These are phyloP conservation scores for Nepenthes mirabilis DNA, from an alignment of 148 eudicot genomes.

Conservation along the genomic window DNA sequence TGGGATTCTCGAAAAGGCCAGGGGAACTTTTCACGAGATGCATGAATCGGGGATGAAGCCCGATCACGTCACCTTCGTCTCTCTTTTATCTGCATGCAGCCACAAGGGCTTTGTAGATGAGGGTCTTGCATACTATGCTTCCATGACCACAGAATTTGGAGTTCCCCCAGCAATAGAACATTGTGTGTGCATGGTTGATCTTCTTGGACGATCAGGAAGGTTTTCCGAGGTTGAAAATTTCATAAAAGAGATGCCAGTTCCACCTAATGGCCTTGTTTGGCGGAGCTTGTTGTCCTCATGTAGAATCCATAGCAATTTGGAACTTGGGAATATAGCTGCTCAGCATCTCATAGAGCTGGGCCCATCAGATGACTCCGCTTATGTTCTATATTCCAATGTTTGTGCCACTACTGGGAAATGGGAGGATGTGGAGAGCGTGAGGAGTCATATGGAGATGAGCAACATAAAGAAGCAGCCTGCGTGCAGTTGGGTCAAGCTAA, in stretches of 20 bases:
- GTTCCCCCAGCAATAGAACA: conserved; percentile 64
- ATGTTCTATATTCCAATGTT: conserved; percentile 66
- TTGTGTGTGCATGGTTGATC: conserved; percentile 67
- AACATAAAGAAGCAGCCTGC: conserved; percentile 62
- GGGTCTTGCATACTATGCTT: conserved; percentile 46
- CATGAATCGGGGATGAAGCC: conserved; percentile 31
- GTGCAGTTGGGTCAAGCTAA: conserved; percentile 58
- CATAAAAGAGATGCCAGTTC: conserved; percentile 48
- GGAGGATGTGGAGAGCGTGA: conserved; percentile 47
- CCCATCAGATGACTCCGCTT: conserved; percentile 75
- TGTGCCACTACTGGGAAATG: conserved; percentile 67
- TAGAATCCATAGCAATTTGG: conserved; percentile 54
- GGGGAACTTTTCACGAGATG: conserved; percentile 56
- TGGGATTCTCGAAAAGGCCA: conserved; percentile 46
- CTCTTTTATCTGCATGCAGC: conserved; percentile 73
- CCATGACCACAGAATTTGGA: conserved; percentile 47
- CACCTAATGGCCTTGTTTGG: conserved; percentile 65
- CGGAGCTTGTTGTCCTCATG: conserved; percentile 56
- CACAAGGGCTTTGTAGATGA: conserved; percentile 66
- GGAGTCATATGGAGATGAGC: conserved; percentile 43
- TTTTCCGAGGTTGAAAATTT: conserved; percentile 51
- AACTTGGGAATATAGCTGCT: conserved; percentile 51
- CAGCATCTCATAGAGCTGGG: conserved; percentile 40
- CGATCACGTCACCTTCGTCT: conserved; percentile 70
- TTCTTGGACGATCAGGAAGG: conserved; percentile 66